Evolutionary conservation across 2,329 filamentous ascomycete genomes (phyloP), one percentile per base, ranked within the genome.

Genomic region (Zymoseptoria tritici): DNA sequence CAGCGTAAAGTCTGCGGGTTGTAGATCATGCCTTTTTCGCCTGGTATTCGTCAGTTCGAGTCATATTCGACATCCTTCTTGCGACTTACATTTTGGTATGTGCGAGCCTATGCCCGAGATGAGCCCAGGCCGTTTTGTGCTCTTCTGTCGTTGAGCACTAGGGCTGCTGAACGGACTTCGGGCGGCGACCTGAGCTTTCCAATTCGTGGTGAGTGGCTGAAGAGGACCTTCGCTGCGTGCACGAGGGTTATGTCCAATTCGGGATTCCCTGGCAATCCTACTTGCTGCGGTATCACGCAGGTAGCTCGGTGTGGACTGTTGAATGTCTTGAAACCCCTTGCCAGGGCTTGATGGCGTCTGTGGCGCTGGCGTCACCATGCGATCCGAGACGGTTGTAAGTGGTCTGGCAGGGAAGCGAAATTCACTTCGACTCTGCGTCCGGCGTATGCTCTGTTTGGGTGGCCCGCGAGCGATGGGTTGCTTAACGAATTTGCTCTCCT

Each of bases 11-110:
- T 89, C 26, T 83, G 80, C 6, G 94, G 90, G 70, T 99, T 97
- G 73, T 96, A 99, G 57, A 85, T 87, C 94, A 99, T 99, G 64
- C 93, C 94, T 74, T 96, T 94, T 62, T 96, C 83, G 70, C 87
- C 90, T 93, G 67, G 49, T 46, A 11, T 57, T 60, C 51, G 5
- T 11, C 24, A 11, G 20, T 56, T 55, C 26, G 50, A 50, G 46
- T 54, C 51, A 42, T 9, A 31, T 16, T 59, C 29, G 50, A 16
- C 6, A n/a, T 46, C 36, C 36, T 46, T 46, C 52, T 52, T 29
- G 26, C 49, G 22, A 79, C 85, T 80, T 81, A 95, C 91, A 87
- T 79, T 93, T 96, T 36, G 88, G 81, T 67, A 90, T 87, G 67
- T 88, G 90, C 62, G 86, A 82, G 49, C 85, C 85, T 72, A 97